A percentile compares a stretch with the other conserved stretches of the same genome.
These are phyloP conservation scores for Zygosaccharomyces rouxii DNA, from an alignment of 805 yeast genomes.

Conservation along the genomic window DNA sequence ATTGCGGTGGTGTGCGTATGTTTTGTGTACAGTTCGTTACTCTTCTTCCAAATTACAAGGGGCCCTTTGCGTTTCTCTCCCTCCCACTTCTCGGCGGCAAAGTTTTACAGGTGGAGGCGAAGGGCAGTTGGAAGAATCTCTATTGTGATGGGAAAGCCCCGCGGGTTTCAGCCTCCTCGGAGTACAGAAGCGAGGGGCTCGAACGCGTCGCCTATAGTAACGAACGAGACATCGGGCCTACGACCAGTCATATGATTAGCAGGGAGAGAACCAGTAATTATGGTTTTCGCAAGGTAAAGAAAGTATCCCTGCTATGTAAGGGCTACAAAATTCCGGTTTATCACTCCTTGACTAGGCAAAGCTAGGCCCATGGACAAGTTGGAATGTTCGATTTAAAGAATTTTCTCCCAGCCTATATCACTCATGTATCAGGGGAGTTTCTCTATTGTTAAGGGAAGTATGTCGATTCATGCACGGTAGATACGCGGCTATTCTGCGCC, in stretches of 20 bases:
- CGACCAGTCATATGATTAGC: too few relatives aligned
- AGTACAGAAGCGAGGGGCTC: background rate
- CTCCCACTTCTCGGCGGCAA: background rate
- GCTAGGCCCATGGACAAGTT: too few relatives aligned
- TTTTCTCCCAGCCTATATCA: too few relatives aligned
- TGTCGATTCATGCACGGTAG: background rate
- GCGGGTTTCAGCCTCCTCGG: background rate
- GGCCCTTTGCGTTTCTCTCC: background rate
- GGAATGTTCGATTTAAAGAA: too few relatives aligned
- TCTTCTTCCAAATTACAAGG: too few relatives aligned
- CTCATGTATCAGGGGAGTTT: background rate
- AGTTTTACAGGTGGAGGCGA: background rate
- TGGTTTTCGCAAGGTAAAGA: too few relatives aligned
- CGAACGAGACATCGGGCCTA: background rate
- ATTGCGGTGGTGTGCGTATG: background rate
- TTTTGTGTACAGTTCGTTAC: background rate
- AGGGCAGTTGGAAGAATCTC: background rate
- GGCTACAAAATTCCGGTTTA: too few relatives aligned
- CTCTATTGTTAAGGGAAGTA: background rate
- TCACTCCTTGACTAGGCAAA: too few relatives aligned
- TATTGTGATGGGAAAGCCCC: background rate
- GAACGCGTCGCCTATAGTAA: background rate
- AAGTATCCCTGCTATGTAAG: too few relatives aligned
- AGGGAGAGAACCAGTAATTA: too few relatives aligned
- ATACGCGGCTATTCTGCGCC: background rate